These are phyloP conservation scores for Fraxinus ornus DNA, from an alignment of 305 asterid genomes.

Conservation along the genomic window DNA sequence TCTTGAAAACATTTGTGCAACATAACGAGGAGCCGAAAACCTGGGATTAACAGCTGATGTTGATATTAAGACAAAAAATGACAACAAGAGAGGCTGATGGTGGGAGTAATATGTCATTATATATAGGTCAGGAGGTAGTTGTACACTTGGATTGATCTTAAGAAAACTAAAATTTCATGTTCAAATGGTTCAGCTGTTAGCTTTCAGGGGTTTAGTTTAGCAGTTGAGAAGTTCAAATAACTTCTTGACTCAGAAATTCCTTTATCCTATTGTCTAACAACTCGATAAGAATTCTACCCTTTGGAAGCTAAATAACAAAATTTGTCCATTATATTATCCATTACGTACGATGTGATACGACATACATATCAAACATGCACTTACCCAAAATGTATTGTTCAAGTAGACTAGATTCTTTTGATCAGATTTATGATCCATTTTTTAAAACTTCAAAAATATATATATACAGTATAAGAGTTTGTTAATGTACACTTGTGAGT, in stretches of 20 bases:
- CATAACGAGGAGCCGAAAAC: not conserved
- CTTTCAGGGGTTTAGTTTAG: slow-evolving; percentile 45
- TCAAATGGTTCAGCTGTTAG: slow-evolving; percentile 44
- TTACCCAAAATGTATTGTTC: not conserved
- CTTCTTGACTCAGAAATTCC: slow-evolving; percentile 47
- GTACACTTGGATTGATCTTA: slow-evolving; percentile 24
- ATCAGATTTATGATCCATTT: not conserved
- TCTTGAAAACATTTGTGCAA: not conserved
- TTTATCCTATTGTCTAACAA: not conserved
- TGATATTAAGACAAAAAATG: not conserved
- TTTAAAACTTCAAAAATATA: not conserved
- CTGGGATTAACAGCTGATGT: not conserved
- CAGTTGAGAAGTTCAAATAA: slow-evolving; percentile 57
- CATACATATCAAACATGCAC: not conserved
- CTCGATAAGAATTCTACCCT: slow-evolving; percentile 20
- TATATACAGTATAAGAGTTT: not conserved
- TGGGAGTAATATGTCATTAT: slow-evolving; percentile 21
- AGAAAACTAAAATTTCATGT: slow-evolving; percentile 22
- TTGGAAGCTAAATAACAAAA: slow-evolving; percentile 20
- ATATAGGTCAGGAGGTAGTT: slow-evolving; percentile 30
- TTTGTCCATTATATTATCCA: not conserved
- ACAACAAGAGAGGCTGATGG: not conserved
- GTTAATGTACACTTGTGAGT: not conserved
- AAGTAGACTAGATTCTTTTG: not conserved
- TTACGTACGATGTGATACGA: not conserved